These are phyloP conservation scores for Penicillium sp. DNA, from an alignment of 2,329 filamentous ascomycete species.

Conservation along the genomic window DNA sequence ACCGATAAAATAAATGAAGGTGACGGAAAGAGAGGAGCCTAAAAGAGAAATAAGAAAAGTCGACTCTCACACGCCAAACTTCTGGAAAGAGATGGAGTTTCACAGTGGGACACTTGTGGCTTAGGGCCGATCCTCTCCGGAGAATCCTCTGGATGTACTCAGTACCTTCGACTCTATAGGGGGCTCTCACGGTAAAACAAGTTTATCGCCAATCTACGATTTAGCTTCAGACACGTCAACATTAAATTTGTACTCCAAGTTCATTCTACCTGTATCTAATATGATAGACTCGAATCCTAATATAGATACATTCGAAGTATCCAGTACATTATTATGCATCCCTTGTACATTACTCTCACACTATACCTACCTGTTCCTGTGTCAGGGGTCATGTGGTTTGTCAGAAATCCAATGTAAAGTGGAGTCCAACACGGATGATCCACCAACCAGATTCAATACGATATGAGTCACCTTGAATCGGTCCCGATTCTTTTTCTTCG, in stretches of 20 bases:
- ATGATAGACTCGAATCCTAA: too few species aligned
- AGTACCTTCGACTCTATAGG: constrained; percentile 2
- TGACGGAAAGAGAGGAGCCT: constrained; percentile 5
- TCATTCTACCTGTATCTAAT: neutral
- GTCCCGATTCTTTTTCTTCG: constrained; percentile 28
- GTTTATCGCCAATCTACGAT: neutral
- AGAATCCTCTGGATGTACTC: constrained; percentile 19
- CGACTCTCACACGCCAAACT: constrained; percentile 3
- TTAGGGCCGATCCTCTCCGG: constrained; percentile 29
- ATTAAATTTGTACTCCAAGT: neutral
- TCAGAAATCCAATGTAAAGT: neutral
- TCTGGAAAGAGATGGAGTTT: constrained; percentile 28
- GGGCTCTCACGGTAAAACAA: neutral
- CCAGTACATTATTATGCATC: neutral
- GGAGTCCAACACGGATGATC: neutral
- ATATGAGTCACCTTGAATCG: constrained; percentile 19
- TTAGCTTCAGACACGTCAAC: neutral
- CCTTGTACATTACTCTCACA: neutral
- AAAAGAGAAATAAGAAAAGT: constrained; percentile 7
- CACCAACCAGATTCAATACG: constrained; percentile 10
- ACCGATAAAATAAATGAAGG: neutral
- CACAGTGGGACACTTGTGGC: constrained; percentile 14
- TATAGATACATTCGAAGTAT: neutral
- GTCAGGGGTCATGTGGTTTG: constrained; percentile 2
- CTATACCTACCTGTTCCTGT: neutral